phyloP scores from a whole-genome alignment of 2,329 filamentous ascomycete genomes.

The Penicillium vulpinum region DNA sequence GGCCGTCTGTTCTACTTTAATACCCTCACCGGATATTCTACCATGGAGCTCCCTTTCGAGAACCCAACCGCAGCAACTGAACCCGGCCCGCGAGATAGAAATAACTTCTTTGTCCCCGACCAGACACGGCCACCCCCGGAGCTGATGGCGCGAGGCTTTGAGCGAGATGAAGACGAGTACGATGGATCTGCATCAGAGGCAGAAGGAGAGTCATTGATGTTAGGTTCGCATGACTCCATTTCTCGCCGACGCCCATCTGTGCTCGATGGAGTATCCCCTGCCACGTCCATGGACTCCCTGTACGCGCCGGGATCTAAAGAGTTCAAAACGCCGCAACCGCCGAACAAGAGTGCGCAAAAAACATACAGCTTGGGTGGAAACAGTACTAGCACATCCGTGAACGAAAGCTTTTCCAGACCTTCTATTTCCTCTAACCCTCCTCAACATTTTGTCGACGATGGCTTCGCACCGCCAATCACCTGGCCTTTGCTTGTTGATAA shows the following conservation, averaged over 20 bases:
- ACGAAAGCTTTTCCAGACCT: conserved; percentile 50
- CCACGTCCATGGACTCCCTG: conserved; percentile 88
- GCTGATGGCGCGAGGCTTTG: conserved; percentile 79
- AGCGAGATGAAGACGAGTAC: conserved; percentile 86
- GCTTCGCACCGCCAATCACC: conserved; percentile 73
- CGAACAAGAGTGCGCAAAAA: conserved; percentile 23
- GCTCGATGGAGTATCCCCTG: conserved; percentile 74
- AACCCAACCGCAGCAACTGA: conserved; percentile 79
- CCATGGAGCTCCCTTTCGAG: conserved; percentile 90
- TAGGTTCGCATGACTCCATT: conserved; percentile 67
- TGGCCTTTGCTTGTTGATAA: conserved; percentile 90
- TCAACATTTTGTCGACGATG: conserved; percentile 87
- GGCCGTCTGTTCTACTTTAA: conserved; percentile 97
- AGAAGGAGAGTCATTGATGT: conserved; percentile 73
- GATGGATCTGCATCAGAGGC: conserved; percentile 87
- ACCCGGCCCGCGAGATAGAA: conserved; percentile 81
- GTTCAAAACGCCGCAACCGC: conserved; percentile 33
- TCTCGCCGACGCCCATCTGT: conserved; percentile 66
- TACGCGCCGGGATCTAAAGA: conserved; percentile 67
- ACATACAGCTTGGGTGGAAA: conserved; percentile 45
- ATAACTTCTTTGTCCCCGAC: conserved; percentile 84
- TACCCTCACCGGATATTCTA: conserved; percentile 91
- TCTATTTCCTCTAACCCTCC: conserved; percentile 59
- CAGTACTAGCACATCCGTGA: conserved; percentile 57
- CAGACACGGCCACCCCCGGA: conserved; percentile 87